Evolutionary conservation across 2,329 filamentous ascomycete genomes (phyloP), one percentile per base, ranked within the genome.

Genomic region (Pseudocercospora vitis): DNA sequence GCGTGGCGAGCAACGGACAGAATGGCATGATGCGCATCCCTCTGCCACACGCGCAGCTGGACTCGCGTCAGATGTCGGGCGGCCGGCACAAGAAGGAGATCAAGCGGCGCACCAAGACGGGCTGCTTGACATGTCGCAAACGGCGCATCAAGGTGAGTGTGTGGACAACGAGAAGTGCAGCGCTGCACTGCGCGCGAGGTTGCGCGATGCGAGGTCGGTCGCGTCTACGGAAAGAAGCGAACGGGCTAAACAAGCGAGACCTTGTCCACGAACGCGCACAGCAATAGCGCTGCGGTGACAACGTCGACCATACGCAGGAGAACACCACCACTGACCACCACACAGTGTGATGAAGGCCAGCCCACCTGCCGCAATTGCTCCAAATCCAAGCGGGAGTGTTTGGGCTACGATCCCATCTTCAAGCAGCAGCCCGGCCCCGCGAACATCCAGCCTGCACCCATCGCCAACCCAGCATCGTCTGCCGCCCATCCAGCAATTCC

Each of bases 341-440:
- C 59, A 58, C 71, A 96, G 94, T 99, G 94, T 76, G 94, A 97
- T 82, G 94, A 99, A 79, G 85, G 84, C 57, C 91, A 96, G 73
- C 94, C 94, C 18, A 85, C 87, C 56, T 99, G 94, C 78, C 86
- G 90, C 75, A 90, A 94, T 69, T 94, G 89, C 75, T 86, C 87
- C 68, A 94, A 94, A 72, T 91, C 87, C 63, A 94, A 92, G 74
- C 88, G 89, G 67, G 88, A 92, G 66, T 94, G 89, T 68, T 71
- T 91, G 45, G 89, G 89, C 51, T 94, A 94, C 81, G 89, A 94
- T 67, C 88, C 89, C 31, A 89, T 92, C 66, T 94, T 92, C 76
- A 89, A 90, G 73, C 82, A 86, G 59, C 83, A 86, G 65, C 75
- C 81, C 40, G 83, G 84, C 49, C 87, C 87, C 24, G 80, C 87